Percentiles rank a stretch among this genome's conserved stretches.
These are phyloP conservation scores for Umbelopsis isabellina DNA, from an alignment of 192 early-diverging fungal genomes.

Conservation along the genomic window DNA sequence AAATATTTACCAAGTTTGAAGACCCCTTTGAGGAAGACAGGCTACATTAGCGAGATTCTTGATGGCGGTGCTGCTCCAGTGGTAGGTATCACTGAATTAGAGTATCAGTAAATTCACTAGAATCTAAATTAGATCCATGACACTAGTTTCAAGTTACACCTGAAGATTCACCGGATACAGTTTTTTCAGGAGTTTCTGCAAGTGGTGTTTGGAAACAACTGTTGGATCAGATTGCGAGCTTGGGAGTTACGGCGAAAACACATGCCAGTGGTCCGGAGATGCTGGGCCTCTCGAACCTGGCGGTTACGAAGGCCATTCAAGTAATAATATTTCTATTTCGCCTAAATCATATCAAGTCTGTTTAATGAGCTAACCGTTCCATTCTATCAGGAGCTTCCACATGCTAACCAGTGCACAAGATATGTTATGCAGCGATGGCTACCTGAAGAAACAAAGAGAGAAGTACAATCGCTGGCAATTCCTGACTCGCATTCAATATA, in stretches of 20 bases:
- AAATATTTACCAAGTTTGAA: constrained; percentile 63
- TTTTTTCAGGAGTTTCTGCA: constrained; percentile 63
- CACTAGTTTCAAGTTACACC: constrained; percentile 68
- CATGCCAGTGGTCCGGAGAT: constrained; percentile 75
- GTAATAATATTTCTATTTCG: constrained; percentile 43
- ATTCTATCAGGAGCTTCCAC: constrained; percentile 27
- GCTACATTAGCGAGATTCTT: constrained; percentile 69
- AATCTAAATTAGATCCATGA: background rate
- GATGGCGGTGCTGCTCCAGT: constrained; percentile 64
- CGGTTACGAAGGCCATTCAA: constrained; percentile 74
- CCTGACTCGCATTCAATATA: constrained; percentile 2
- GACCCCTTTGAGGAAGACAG: constrained; percentile 51
- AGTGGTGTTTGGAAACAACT: constrained; percentile 75
- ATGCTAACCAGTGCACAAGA: constrained; percentile 35
- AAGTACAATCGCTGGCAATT: background rate
- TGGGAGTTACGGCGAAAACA: constrained; percentile 68
- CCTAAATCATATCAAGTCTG: background rate
- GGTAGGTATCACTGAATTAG: constrained; percentile 31
- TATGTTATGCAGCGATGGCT: constrained; percentile 39
- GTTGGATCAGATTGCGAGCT: constrained; percentile 58
- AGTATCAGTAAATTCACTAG: background rate
- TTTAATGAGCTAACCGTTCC: background rate
- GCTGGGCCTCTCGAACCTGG: constrained; percentile 68
- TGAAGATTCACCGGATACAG: constrained; percentile 62
- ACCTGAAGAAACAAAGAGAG: background rate